Evolutionary conservation across 176 grass and related monocot genomes (phyloP), one percentile per base, ranked within the genome.

Genomic region (Eleusine coracana): DNA sequence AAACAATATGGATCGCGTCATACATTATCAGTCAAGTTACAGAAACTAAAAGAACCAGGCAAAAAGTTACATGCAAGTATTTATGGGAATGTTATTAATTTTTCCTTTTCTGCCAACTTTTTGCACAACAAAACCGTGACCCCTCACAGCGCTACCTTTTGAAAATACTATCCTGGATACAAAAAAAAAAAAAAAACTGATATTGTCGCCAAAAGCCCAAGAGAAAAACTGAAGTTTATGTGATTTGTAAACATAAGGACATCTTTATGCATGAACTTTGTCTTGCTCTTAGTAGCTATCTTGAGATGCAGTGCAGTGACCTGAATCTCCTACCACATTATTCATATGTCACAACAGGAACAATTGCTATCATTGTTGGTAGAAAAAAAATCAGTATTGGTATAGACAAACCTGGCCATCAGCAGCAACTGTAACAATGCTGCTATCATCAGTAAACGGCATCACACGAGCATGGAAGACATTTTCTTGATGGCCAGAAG

Each of bases 381-480:
- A 8, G 7, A 49, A 45, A 41, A 41, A 4, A 66, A 60, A 72
- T 74, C 54, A 81, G 73, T 37, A 5, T 77, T 50, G 44, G 16
- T 46, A 80, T 62, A 52, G 18, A 88, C 86, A 86, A 62, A 97
- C 95, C 95, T 97, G 92, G 21, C 90, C 86, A 86, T 97, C 95
- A 73, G 90, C 92, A 78, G 74, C 90, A 44, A 73, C 89, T 25
- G 95, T 89, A 46, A 97, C 87, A 71, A 97, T 88, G 14, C 81
- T 84, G 31, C 44, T 74, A 18, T 94, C 90, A 73, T 94, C 86
- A 71, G 89, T 97, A 66, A 88, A 97, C 6, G 95, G 92, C 92
- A 97, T 91, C 70, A 97, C 52, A 46, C 70, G 77, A 29, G 90
- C 95, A 86, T 97, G 86, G 67, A 97, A 90, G 62, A 97, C 81